phyloP scores from a whole-genome alignment of 2,329 filamentous ascomycete species.

The Fusarium pseudoanthophilum region DNA sequence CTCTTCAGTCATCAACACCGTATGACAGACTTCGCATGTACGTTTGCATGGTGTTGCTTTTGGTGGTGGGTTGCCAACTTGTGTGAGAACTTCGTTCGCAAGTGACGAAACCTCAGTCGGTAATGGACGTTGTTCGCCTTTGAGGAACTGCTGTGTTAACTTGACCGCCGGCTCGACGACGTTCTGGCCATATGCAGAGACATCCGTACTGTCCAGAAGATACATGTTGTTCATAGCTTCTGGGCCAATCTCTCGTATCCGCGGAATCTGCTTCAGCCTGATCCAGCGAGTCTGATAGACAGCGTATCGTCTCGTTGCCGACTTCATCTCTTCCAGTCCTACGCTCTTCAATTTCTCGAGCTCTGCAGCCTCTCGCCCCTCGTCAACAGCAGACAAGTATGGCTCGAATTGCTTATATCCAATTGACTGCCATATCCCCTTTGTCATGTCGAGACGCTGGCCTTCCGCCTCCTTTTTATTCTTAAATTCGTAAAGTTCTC shows the following conservation, averaged over 20 bases:
- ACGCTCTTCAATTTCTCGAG: slow-evolving; percentile 65
- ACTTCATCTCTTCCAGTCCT: slow-evolving; percentile 80
- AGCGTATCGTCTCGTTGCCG: slow-evolving; percentile 88
- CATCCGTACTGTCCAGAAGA: slow-evolving; percentile 82
- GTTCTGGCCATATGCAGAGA: slow-evolving; percentile 67
- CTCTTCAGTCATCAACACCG: slow-evolving; percentile 67
- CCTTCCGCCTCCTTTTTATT: slow-evolving; percentile 55
- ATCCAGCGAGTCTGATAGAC: slow-evolving; percentile 90
- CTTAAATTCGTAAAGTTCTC: slow-evolving; percentile 57
- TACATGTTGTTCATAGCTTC: slow-evolving; percentile 71
- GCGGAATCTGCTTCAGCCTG: slow-evolving; percentile 79
- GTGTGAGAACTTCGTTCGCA: slow-evolving; percentile 66
- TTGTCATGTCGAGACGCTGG: slow-evolving; percentile 72
- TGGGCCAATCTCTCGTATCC: slow-evolving; percentile 66
- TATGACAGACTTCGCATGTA: slow-evolving; percentile 79
- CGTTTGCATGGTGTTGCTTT: slow-evolving; percentile 66
- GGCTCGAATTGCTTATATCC: slow-evolving; percentile 91
- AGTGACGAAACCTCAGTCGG: slow-evolving; percentile 61
- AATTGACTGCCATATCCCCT: slow-evolving; percentile 96
- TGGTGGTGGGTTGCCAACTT: slow-evolving; percentile 56
- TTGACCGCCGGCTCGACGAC: slow-evolving; percentile 73
- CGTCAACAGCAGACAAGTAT: slow-evolving; percentile 67
- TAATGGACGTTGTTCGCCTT: slow-evolving; percentile 61
- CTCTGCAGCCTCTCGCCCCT: slow-evolving; percentile 46
- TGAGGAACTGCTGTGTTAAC: slow-evolving; percentile 73